phyloP scores from a whole-genome alignment of 2,329 filamentous ascomycete genomes.

The Tricladium varicosporioides region DNA sequence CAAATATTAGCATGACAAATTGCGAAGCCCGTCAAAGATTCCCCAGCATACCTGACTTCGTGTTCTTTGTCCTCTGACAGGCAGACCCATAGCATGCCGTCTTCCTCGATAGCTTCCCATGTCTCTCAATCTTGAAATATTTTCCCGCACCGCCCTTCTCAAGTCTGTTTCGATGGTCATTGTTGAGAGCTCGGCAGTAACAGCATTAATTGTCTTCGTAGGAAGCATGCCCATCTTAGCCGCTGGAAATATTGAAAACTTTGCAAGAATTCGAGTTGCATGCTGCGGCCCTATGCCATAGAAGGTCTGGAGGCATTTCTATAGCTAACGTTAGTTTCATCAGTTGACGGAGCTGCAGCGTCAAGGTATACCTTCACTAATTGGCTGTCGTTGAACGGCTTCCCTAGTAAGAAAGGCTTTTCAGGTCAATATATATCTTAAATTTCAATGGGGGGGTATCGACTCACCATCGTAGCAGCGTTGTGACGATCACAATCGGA shows the following conservation, averaged over 20 bases:
- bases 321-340: conserved; percentile 8
- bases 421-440: conserved; percentile 9
- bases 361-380: conserved; percentile 73
- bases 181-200: conserved; percentile 80
- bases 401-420: conserved; percentile 74
- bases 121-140: conserved; percentile 82
- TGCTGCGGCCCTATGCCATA: conserved; percentile 76
- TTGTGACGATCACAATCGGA: conserved; percentile 1
- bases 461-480: conserved; percentile 27
- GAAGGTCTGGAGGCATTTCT: conserved; percentile 78
- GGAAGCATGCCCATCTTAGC: conserved; percentile 74
- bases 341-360: neutral
- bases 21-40: neutral
- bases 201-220: conserved; percentile 72
- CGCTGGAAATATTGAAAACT: conserved; percentile 81
- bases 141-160: conserved; percentile 72
- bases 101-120: conserved; percentile 88
- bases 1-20: conserved; percentile 15
- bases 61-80: conserved; percentile 87
- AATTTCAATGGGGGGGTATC: neutral
- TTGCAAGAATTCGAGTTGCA: conserved; percentile 77
- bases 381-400: conserved; percentile 80
- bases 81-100: conserved; percentile 88
- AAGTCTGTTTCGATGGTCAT: conserved; percentile 96
- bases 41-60: conserved; percentile 61